These are phyloP conservation scores for Warburgia ugandensis DNA, from an alignment of 164 flowering plant species.

Conservation along the genomic window DNA sequence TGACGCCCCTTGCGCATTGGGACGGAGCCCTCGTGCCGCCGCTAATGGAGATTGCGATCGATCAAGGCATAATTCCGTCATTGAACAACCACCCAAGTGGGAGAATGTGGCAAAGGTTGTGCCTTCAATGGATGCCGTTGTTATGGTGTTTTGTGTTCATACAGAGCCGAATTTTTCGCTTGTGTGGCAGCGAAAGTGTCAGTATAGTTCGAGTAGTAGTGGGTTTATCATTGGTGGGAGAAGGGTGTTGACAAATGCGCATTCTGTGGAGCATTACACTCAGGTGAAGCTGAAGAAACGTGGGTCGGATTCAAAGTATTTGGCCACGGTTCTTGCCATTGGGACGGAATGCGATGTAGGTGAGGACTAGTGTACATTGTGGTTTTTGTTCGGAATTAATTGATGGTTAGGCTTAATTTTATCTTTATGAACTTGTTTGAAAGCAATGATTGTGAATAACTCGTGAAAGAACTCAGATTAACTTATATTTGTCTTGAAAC, in stretches of 20 bases:
- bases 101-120: conserved; percentile 38
- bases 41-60: conserved; percentile 12
- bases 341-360: conserved; percentile 99
- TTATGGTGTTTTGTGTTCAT: conserved; percentile 95
- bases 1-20: conserved; percentile 8
- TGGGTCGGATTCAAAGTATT: conserved; percentile 86
- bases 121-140: conserved; percentile 93
- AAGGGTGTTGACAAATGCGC: conserved; percentile 95
- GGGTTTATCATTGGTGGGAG: conserved; percentile 77
- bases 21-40: no score
- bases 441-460: no score
- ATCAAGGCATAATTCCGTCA: conserved; percentile 1
- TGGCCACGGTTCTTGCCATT: conserved; percentile 89
- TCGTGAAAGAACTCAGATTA: no score
- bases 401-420: no score
- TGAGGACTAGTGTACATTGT: conserved; percentile 6
- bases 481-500: no score
- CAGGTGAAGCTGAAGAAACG: conserved; percentile 97
- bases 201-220: conserved; percentile 89
- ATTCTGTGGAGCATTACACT: conserved; percentile 93
- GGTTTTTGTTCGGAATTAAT: background rate
- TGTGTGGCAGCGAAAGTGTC: conserved; percentile 97
- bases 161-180: conserved; percentile 95
- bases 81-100: conserved; percentile 11
- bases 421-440: no score